Evolutionary conservation across 228 moss, liverwort and hornwort genomes (phyloP).

Genomic region (Sphagnum fallax): DNA sequence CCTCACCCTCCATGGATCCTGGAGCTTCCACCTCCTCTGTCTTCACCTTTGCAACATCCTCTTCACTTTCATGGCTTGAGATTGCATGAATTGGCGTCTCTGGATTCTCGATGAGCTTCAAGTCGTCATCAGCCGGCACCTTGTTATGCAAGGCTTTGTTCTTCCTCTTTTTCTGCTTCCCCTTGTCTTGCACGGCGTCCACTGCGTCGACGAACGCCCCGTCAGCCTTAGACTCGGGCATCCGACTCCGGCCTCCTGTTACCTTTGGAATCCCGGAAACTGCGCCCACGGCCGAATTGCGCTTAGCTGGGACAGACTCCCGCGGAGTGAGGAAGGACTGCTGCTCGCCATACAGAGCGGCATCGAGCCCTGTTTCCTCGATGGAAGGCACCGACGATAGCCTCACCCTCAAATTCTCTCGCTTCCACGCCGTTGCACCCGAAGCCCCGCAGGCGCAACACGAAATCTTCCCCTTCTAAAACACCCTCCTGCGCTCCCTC

Average conservation of each 20-base stretch:
- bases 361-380: constrained; percentile 90
- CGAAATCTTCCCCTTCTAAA: too few species aligned
- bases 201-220: constrained; percentile 55
- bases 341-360: constrained; percentile 65
- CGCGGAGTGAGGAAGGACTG: constrained; percentile 42
- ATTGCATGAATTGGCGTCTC: too few species aligned
- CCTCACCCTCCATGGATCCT: constrained; percentile 26
- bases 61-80: too few species aligned
- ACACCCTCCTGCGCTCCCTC: too few species aligned
- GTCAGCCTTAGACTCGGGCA: constrained; percentile 7
- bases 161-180: too few species aligned
- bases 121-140: too few species aligned
- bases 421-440: constrained; percentile 72
- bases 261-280: neutral
- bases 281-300: constrained; percentile 2
- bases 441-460: constrained; percentile 47
- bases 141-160: too few species aligned
- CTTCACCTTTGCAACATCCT: neutral
- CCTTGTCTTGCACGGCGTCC: constrained; percentile 15
- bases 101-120: too few species aligned
- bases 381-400: constrained; percentile 80
- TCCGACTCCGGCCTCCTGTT: constrained; percentile 6
- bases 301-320: constrained; percentile 22
- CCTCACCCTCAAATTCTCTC: constrained; percentile 49
- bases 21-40: constrained; percentile 23